Evolutionary conservation across 441 rosid genomes (phyloP), one percentile per base, ranked within the genome.

Genomic region (Pelargonium myrrhifolium): DNA sequence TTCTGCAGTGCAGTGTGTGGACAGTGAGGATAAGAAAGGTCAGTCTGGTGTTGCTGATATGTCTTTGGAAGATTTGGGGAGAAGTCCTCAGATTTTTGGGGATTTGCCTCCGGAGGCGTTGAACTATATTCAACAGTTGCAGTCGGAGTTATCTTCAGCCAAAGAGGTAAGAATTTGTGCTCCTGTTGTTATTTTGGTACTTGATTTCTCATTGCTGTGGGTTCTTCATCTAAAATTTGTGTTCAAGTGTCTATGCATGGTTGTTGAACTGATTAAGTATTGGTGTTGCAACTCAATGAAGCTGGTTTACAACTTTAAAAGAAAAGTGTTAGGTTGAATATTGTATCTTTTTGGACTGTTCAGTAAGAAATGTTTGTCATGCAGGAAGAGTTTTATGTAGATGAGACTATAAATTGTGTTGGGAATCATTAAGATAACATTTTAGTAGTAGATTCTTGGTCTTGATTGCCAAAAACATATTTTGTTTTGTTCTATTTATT

Each of bases 91-190:
- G 78, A 71, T 84, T 72, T 81, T 89, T 2, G 86, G 83, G 67
- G 90, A 83, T 76, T 75, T 87, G 70, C 75, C 96, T 58, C 87
- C 86, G 0, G 85, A 88, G 74, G 90, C 90, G 14, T 78, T 85
- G 73, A 85, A 67, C 66, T 86, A 78, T 68, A 83, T 89, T 69
- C 89, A 85, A 56, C 78, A 68, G 62, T 75, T 92, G 83, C 87
- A 83, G 53, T 75, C 87, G 4, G 91, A 92, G 81, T 73, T 92
- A 74, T 74, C 82, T 59, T 8, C 70, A 72, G 78, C 72, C 37
- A 79, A 84, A 67, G 84, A 82, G 94, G 97, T 89, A 51, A 71
- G 68, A 12, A 17, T 43, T 75, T 21, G 62, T 9, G 31, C 26
- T 55, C 62, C 4, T 8, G 26, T 20, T 56, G 59, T 15, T 56